Evolutionary conservation across 257 asterid genomes (phyloP), one percentile per base, ranked within the genome.

Genomic region (Cruciata laevipes): DNA sequence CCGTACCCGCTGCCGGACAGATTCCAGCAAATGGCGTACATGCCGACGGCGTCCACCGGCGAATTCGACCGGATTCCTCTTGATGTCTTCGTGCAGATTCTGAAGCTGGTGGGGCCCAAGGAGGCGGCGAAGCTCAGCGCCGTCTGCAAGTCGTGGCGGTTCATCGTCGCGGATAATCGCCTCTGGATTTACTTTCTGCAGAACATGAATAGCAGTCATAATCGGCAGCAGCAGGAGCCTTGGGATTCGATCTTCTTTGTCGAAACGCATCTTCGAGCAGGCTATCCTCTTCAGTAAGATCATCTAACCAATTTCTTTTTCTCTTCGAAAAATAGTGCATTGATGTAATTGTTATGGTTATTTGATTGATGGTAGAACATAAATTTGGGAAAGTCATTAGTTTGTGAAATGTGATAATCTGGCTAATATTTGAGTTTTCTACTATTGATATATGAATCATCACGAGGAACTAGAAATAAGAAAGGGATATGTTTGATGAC

Each of bases 121-220:
- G 97, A 93, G 69, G 68, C 97, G 12, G 95, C 95, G 1, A 82
- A 84, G 65, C 78, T 90, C 27, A 73, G 80, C 66, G 82, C 85
- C 14, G 99, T 93, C 6, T 93, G 99, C 69, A 93, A 82, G 80
- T 71, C 87, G 52, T 90, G 94, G 96, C 88, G 83, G 27, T 85
- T 76, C 72, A 31, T 88, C 65, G 82, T 88, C 13, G 80, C 89
- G 4, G 97, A 93, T 69, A 90, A 93, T 85, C 89, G 95, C 33
- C 71, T 93, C 2, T 93, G 99, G 99, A 82, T 93, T 79, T 80
- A 87, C 72, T 93, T 93, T 72, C 87, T 93, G 66, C 96, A 93
- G 86, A 83, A 80, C 79, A 3, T 3, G 20, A 47, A 20, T 7
- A 16, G 53, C 1, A 47, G 53, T 47, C 16, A 47, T 4, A 47